Base-by-base conservation (phyloP, 2,329 filamentous ascomycete genomes). In the Dothideomycetes sp. region DNA sequence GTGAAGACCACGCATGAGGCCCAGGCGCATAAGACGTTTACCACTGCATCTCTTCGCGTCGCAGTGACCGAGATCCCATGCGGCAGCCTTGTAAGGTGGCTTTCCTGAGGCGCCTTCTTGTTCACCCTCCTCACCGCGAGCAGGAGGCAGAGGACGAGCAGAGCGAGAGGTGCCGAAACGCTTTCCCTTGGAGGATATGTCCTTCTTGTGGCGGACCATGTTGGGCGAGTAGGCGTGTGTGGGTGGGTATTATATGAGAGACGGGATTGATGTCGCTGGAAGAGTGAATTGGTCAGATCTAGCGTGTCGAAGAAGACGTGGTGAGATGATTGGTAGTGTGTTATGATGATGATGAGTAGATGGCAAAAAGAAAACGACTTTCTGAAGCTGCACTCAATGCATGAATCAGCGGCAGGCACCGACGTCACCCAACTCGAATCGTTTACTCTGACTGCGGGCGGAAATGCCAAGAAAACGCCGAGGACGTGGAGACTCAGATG, bases 151-250 rank as follows among this genome's bases (percentile, higher is more conserved):
- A 20, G 46, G 46, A 25, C 44, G 41, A 28, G 43, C 32, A 15
- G 41, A 41, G 13, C 46, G 46, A 48, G 43, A 46, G 16, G 46
- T 51, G 38, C 37, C 33, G 54, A 73, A 74, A 63, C 83, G 85
- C 60, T 85, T 87, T 57, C 84, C 82, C 59, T 82, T 76, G 51
- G 73, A 72, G 41, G 74, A 70, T 58, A 80, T 77, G 64, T 95
- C 88, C 65, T 96, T 96, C 67, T 95, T 96, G 65, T 95, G 89
- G 46, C 89, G 85, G 41, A 95, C 87, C 88, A 94, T 95, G 11
- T 30, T 54, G 22, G 22, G 12, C n/a, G n/a, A n/a, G n/a, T n/a
- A n/a, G n/a, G n/a, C n/a, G n/a, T n/a, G n/a, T n/a, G n/a, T n/a
- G n/a, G n/a, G n/a, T n/a, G n/a, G n/a, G n/a, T n/a, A n/a, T n/a